Base-by-base conservation (phyloP, 2,329 filamentous ascomycete genomes). In the Teratosphaeria gauchensis region DNA sequence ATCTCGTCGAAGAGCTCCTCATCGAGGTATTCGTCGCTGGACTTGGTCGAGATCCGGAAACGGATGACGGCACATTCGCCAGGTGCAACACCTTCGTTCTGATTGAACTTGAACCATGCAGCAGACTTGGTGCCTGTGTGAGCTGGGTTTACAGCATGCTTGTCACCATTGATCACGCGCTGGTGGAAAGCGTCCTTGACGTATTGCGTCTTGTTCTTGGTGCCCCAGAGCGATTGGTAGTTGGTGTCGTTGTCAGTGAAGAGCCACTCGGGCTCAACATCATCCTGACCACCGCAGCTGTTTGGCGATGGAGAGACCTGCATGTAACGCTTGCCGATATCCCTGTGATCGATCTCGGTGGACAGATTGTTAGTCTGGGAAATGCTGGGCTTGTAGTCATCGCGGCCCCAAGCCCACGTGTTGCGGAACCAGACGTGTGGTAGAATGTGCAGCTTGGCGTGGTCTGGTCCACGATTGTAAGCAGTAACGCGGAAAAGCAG, bases 181-280 rank as follows among this genome's bases (percentile, higher is more conserved):
- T 88, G 82, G 72, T 97, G 92, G 75, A 97, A 96, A 12, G 89
- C 94, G 74, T 97, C 92, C 76, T 97, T 97, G 72, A 96, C 91
- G 68, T 91, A 96, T 0, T 86, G 84, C 38, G 87, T 84, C 65
- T 85, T 82, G 73, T 97, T 97, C 59, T 89, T 78, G 54, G 86
- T 86, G 3, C 80, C 81, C 74, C 94, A 96, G 1, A 97, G 80
- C 12, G 78, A 75, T 63, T 91, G 80, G 72, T 85, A 87, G 71
- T 97, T 97, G 66, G 89, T 95, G 69, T 97, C 92, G 69, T 97
- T 97, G 67, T 96, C 92, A 1, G 92, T 97, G 75, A 95, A 97
- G 59, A 97, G 79, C 66, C 96, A 78, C 68, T 90, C 78, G 1
- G 94, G 94, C 69, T 91, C 80, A 48, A 97, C 85, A 74, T 97